phyloP scores from a whole-genome alignment of 2,329 filamentous ascomycete species.

The Niveomyces coronatus region DNA sequence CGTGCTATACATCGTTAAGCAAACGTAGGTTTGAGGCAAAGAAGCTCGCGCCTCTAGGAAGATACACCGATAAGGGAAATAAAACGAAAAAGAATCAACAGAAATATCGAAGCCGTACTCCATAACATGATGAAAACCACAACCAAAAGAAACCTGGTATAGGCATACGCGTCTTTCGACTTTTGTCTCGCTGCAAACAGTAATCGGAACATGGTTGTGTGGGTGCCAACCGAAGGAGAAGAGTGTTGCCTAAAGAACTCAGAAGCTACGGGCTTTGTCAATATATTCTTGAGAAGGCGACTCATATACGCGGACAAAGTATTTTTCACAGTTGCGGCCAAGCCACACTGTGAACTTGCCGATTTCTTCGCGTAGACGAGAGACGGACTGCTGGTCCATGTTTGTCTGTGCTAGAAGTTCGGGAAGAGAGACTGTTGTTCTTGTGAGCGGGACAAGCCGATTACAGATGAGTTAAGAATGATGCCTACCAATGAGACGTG shows the following conservation, averaged over 20 bases:
- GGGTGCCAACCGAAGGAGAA: too few species aligned
- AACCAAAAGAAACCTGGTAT: too few species aligned
- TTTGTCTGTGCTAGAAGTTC: constrained; percentile 96
- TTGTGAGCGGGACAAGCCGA: constrained; percentile 3
- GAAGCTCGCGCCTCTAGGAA: neutral
- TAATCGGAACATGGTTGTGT: too few species aligned
- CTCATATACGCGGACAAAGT: constrained; percentile 71
- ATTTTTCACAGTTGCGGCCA: constrained; percentile 61
- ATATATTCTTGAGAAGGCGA: constrained; percentile 60
- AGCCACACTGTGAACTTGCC: constrained; percentile 81
- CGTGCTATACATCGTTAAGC: too few species aligned
- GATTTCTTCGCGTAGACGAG: constrained; percentile 79
- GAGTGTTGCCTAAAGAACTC: too few species aligned
- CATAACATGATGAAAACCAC: too few species aligned
- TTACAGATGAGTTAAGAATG: neutral
- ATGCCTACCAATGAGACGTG: constrained; percentile 70
- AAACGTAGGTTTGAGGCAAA: too few species aligned
- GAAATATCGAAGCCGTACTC: neutral
- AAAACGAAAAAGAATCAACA: neutral
- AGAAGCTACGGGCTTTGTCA: constrained; percentile 49
- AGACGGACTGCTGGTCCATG: constrained; percentile 89
- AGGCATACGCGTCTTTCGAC: too few species aligned
- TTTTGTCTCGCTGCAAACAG: too few species aligned
- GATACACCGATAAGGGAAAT: neutral
- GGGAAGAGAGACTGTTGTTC: constrained; percentile 63